Base-by-base conservation (phyloP, 768 basidiomycete genomes). In the Agrocybe praecox region DNA sequence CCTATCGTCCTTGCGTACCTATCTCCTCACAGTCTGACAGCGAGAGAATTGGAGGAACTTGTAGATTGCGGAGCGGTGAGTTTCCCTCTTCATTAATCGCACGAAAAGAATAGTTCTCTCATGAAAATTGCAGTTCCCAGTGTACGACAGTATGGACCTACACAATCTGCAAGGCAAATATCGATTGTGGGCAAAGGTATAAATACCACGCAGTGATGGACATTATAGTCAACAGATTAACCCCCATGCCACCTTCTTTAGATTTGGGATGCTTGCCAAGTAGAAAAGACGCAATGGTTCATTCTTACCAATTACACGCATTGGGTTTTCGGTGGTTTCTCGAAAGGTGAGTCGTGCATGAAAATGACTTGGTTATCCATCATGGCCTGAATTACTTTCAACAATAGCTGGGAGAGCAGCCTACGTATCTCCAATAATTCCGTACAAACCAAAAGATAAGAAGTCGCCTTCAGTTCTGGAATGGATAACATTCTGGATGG, bases 321-420 rank as follows among this genome's bases (percentile, higher is more conserved):
- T 15, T 87, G 85, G 86, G 72, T 80, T 6, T 87, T 87, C 61
- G 86, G 86, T 5, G 77, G 72, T 19, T 87, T 86, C 64, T 83
- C 84, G n/a, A 66, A 69, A 64, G 82, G 86, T 84, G 66, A 49
- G 58, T 44, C 36, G 23, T 6, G 24, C 10, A 29, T 18, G n/a
- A n/a, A n/a, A 34, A 18, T 43, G 17, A 40, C n/a, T 15, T 17
- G 32, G 11, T 21, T n/a, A 46, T 24, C 32, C 19, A 23, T 24
- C 19, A 12, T 18, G 22, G 17, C 22, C 22, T 44, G 21, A 44
- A n/a, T 52, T 7, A 29, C 34, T 50, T n/a, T 43, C 34, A 22
- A 17, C 40, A 22, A 59, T 52, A 87, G 86, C 81, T 19, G 80
- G 83, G 78, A 81, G 77, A 2, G 68, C 76, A 26, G 83, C 78